phyloP scores from a whole-genome alignment of 371 early-diverging fungal genomes.

The Mucor circinelloides region DNA sequence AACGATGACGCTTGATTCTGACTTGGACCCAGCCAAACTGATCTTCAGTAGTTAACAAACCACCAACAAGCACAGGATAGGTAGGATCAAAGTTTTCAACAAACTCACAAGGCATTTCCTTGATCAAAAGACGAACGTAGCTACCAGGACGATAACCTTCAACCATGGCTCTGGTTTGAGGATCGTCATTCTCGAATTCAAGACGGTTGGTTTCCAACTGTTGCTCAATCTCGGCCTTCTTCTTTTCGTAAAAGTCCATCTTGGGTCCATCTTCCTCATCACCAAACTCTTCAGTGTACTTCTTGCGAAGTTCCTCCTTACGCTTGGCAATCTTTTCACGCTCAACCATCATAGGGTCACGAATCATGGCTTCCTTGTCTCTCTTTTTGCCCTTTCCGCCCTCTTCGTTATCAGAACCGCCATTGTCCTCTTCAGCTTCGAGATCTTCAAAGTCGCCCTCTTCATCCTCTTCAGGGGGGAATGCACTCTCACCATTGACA shows the following conservation, averaged over 20 bases:
- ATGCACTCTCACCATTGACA: constrained; percentile 39
- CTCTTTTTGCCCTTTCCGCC: constrained; percentile 18
- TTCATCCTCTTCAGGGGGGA: constrained; percentile 51
- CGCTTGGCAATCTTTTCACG: constrained; percentile 76
- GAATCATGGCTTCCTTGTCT: constrained; percentile 32
- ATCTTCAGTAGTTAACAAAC: constrained; percentile 85
- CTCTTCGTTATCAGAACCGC: constrained; percentile 35
- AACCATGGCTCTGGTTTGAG: constrained; percentile 73
- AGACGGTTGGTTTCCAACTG: constrained; percentile 80
- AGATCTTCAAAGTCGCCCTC: constrained; percentile 94
- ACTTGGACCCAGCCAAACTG: constrained; percentile 93
- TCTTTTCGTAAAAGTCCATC: constrained; percentile 84
- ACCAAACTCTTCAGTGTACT: constrained; percentile 92
- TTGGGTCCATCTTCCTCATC: constrained; percentile 67
- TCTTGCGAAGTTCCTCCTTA: constrained; percentile 88
- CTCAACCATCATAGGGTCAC: constrained; percentile 47
- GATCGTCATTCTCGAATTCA: constrained; percentile 88
- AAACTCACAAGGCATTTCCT: constrained; percentile 93
- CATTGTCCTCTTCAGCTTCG: constrained; percentile 61
- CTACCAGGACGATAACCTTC: constrained; percentile 91
- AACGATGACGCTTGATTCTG: constrained; percentile 97
- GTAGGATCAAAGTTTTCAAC: constrained; percentile 86
- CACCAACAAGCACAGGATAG: constrained; percentile 91
- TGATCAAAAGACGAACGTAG: constrained; percentile 90
- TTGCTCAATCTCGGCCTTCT: constrained; percentile 83